These are phyloP conservation scores for Euphorbia celastroides DNA, from an alignment of 441 rosid genomes.

Conservation along the genomic window DNA sequence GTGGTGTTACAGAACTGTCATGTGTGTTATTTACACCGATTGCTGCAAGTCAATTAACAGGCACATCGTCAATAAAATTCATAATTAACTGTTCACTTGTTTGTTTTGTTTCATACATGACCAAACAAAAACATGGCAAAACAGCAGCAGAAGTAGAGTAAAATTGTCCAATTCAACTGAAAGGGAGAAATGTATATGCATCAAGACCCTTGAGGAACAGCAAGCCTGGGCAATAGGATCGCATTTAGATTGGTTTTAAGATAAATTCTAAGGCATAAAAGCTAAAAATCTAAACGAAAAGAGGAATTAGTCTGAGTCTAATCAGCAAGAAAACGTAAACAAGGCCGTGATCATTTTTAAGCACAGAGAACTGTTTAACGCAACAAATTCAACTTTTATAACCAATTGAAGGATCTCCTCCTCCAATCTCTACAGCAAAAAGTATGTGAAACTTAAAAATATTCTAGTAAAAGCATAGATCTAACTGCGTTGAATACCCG, in stretches of 20 bases:
- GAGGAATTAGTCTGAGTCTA: not conserved
- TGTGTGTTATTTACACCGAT: conserved; percentile 39
- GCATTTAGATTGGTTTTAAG: not conserved
- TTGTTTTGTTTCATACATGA: not conserved
- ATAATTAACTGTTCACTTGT: not conserved
- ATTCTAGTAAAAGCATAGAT: not conserved
- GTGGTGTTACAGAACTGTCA: conserved; percentile 30
- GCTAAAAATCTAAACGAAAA: not conserved
- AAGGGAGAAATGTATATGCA: not conserved
- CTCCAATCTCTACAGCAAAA: not conserved
- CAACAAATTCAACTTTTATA: not conserved
- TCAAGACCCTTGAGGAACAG: not conserved
- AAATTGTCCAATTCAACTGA: not conserved
- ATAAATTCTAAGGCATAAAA: not conserved
- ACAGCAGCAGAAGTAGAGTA: not conserved
- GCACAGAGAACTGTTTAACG: not conserved
- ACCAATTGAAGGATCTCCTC: not conserved
- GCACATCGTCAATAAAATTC: too few species aligned
- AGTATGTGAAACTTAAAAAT: not conserved
- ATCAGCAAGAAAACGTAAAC: not conserved
- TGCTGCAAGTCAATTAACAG: conserved; percentile 46
- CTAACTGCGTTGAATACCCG: not conserved
- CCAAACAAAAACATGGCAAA: not conserved
- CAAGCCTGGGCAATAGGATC: not conserved
- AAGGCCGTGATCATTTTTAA: not conserved